Percentiles rank a stretch among this genome's conserved stretches.
These are phyloP conservation scores for Beta corolliflora DNA, from an alignment of 179 eudicot genomes.

Conservation along the genomic window DNA sequence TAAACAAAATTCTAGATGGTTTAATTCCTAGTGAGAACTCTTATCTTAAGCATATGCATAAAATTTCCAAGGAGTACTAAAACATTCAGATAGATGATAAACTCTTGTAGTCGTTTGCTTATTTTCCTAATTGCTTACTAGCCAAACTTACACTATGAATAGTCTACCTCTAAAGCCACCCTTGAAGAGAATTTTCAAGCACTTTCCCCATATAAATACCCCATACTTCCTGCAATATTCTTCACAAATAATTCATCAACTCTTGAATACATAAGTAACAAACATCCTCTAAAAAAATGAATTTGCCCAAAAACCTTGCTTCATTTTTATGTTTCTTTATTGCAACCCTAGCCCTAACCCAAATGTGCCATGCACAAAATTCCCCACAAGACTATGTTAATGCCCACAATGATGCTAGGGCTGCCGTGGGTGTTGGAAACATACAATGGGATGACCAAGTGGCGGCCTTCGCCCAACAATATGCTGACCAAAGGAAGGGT, in stretches of 20 bases:
- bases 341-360: constrained; percentile 10
- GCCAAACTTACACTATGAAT: no score
- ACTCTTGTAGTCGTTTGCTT: no score
- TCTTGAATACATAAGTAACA: not conserved
- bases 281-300: not conserved
- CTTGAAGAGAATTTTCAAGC: not conserved
- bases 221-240: not conserved
- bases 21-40: no score
- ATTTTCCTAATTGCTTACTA: no score
- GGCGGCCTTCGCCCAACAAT: constrained; percentile 43
- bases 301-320: not conserved
- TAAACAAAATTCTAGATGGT: no score
- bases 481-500: constrained; percentile 41
- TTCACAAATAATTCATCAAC: not conserved
- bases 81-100: no score
- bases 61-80: no score
- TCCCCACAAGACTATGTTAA: constrained; percentile 39
- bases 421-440: constrained; percentile 38
- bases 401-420: constrained; percentile 45
- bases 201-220: not conserved
- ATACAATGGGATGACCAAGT: constrained; percentile 36
- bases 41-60: no score
- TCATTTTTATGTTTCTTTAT: not conserved
- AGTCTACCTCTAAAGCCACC: no score
- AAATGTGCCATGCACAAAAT: constrained; percentile 39